These are phyloP conservation scores for Globisporangium nunn DNA, from an alignment of 352 stramenopile genomes.

Conservation along the genomic window DNA sequence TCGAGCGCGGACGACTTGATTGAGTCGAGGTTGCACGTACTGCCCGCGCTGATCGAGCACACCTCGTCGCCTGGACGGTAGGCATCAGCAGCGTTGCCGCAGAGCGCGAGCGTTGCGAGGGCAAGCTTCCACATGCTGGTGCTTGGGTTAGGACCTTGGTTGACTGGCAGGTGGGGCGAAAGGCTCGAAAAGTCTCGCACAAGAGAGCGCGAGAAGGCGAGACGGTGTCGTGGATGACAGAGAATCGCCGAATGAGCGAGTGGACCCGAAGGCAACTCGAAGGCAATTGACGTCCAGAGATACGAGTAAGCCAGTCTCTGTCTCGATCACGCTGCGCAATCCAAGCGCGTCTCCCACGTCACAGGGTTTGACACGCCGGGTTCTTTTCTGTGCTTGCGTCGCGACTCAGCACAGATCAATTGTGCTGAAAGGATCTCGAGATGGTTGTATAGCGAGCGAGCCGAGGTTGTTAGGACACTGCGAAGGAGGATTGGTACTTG, in stretches of 20 bases:
- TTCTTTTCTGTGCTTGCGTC: neutral
- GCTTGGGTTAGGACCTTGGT: neutral
- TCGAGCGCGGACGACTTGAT: constrained; percentile 41
- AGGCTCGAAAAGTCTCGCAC: neutral
- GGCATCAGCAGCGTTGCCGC: constrained; percentile 12
- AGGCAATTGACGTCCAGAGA: no score
- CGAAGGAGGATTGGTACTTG: no score
- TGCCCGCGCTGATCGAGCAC: constrained; percentile 45
- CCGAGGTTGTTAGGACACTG: no score
- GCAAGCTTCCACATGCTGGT: constrained; percentile 27
- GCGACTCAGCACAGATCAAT: neutral
- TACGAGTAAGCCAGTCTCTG: neutral
- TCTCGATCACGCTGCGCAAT: neutral
- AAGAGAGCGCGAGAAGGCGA: neutral
- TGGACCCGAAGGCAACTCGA: neutral
- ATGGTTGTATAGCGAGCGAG: no score
- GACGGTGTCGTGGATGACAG: neutral
- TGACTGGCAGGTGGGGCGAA: neutral
- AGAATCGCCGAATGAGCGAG: neutral
- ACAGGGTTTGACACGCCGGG: neutral
- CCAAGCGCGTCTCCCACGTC: neutral
- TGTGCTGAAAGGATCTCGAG: no score
- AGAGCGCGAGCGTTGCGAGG: constrained; percentile 19
- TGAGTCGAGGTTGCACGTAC: constrained; percentile 38
- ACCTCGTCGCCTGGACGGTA: constrained; percentile 37